These are phyloP conservation scores for Exserohilum turcica DNA, from an alignment of 2,329 filamentous ascomycete species.

Conservation along the genomic window DNA sequence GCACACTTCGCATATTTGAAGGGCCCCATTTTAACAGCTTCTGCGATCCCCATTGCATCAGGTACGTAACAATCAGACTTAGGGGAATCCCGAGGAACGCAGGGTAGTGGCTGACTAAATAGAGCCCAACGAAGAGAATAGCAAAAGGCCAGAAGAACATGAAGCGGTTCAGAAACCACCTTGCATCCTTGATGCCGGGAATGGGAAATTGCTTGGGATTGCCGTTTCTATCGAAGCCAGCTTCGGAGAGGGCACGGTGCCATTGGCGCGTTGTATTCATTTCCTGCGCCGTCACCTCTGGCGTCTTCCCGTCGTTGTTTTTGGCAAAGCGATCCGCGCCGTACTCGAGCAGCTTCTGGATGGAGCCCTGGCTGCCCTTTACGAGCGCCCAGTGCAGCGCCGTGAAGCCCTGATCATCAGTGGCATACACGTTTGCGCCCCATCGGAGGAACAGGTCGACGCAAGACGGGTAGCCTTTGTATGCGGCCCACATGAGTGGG, in stretches of 20 bases:
- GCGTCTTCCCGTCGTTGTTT: conserved; percentile 89
- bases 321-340: conserved; percentile 91
- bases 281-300: conserved; percentile 80
- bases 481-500: conserved; percentile 96
- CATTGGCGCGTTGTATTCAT: conserved; percentile 85
- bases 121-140: conserved; percentile 72
- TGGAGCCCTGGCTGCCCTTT: conserved; percentile 85
- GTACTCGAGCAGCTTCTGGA: conserved; percentile 94
- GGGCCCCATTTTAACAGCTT: conserved; percentile 82
- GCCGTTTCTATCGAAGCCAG: conserved; percentile 80
- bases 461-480: conserved; percentile 92
- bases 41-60: conserved; percentile 76
- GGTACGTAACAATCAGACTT: conserved; percentile 68
- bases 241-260: conserved; percentile 81
- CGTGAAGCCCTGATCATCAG: conserved; percentile 90
- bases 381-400: conserved; percentile 96
- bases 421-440: conserved; percentile 91
- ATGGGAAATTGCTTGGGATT: conserved; percentile 76
- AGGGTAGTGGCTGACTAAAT: conserved; percentile 73
- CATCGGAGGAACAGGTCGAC: conserved; percentile 92
- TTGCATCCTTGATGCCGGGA: conserved; percentile 75
- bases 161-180: conserved; percentile 79
- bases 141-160: conserved; percentile 88
- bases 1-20: conserved; percentile 84
- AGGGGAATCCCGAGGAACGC: conserved; percentile 78